phyloP scores from a whole-genome alignment of 805 yeast genomes.

The Wickerhamiella brachini region DNA sequence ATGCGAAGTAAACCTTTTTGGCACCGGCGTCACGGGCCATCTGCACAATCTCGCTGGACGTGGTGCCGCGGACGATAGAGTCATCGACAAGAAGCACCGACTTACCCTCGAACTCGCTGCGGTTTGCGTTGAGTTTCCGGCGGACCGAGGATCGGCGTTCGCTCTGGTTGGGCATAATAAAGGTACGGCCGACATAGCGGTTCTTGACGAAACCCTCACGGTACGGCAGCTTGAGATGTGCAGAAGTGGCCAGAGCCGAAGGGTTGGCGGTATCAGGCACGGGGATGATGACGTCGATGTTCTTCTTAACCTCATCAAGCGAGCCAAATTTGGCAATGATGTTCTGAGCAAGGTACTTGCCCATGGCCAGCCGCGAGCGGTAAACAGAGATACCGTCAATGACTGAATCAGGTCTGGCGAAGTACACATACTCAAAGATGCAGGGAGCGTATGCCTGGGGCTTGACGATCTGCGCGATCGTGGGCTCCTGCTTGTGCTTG shows the following conservation, averaged over 20 bases:
- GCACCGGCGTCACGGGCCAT: constrained; percentile 99
- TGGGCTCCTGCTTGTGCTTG: constrained; percentile 58
- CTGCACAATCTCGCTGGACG: constrained; percentile 86
- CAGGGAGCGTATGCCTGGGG: constrained; percentile 78
- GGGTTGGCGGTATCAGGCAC: constrained; percentile 98
- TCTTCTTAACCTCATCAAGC: constrained; percentile 33
- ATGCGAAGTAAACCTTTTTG: constrained; percentile 83
- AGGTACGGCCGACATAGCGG: constrained; percentile 93
- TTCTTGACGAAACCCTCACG: constrained; percentile 96
- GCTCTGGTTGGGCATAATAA: constrained; percentile 95
- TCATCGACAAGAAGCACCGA: constrained; percentile 88
- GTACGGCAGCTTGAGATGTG: constrained; percentile 63
- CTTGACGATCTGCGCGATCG: constrained; percentile 75
- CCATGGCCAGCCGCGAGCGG: constrained; percentile 87
- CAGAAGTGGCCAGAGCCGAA: constrained; percentile 86
- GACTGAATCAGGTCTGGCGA: constrained; percentile 95
- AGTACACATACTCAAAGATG: constrained; percentile 92
- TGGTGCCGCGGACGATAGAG: constrained; percentile 94
- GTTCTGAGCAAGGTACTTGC: constrained; percentile 69
- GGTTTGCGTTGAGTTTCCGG: constrained; percentile 93
- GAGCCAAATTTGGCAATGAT: constrained; percentile 35
- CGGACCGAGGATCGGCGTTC: constrained; percentile 90
- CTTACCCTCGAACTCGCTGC: constrained; percentile 71
- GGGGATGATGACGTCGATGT: constrained; percentile 89
- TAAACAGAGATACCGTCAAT: constrained; percentile 95